These are phyloP conservation scores for Brettanomyces bruxellensis DNA, from an alignment of 805 yeast species.

Conservation along the genomic window DNA sequence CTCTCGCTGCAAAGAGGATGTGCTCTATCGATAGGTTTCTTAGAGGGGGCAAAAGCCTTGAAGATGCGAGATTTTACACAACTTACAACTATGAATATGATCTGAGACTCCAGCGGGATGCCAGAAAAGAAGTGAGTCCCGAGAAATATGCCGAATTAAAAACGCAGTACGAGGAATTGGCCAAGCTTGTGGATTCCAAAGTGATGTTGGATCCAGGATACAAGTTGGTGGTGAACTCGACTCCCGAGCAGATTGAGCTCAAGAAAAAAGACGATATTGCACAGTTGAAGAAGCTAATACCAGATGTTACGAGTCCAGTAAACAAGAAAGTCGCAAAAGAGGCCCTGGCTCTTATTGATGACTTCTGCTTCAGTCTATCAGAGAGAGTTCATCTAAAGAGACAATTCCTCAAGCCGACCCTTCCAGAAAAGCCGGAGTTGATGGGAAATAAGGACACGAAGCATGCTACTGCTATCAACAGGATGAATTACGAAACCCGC, in stretches of 20 bases:
- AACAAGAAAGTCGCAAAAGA: constrained; percentile 30
- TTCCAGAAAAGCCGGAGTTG: constrained; percentile 38
- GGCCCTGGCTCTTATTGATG: constrained; percentile 35
- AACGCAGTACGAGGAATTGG: constrained; percentile 29
- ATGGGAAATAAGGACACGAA: constrained; percentile 30
- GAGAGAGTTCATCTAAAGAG: constrained; percentile 34
- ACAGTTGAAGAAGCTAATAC: constrained; percentile 12
- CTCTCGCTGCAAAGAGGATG: constrained; percentile 43
- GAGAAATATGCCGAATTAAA: constrained; percentile 17
- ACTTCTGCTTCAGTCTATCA: constrained; percentile 26
- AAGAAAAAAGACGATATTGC: constrained; percentile 14
- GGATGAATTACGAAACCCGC: constrained; percentile 52
- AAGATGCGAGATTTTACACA: constrained; percentile 52
- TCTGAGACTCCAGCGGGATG: constrained; percentile 26
- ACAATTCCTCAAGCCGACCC: constrained; percentile 44
- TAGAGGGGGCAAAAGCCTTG: constrained; percentile 46
- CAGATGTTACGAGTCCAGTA: constrained; percentile 17
- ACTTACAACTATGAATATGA: constrained; percentile 42
- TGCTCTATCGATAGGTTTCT: constrained; percentile 42
- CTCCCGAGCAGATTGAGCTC: constrained; percentile 25
- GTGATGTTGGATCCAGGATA: constrained; percentile 40
- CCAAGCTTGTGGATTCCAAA: constrained; percentile 31
- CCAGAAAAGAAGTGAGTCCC: constrained; percentile 23
- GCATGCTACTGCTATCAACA: constrained; percentile 39
- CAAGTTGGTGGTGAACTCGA: constrained; percentile 30